Percentiles rank a stretch among this genome's conserved stretches.
These are phyloP conservation scores for Fusarium pilosicola DNA, from an alignment of 2,329 filamentous ascomycete species.

Conservation along the genomic window DNA sequence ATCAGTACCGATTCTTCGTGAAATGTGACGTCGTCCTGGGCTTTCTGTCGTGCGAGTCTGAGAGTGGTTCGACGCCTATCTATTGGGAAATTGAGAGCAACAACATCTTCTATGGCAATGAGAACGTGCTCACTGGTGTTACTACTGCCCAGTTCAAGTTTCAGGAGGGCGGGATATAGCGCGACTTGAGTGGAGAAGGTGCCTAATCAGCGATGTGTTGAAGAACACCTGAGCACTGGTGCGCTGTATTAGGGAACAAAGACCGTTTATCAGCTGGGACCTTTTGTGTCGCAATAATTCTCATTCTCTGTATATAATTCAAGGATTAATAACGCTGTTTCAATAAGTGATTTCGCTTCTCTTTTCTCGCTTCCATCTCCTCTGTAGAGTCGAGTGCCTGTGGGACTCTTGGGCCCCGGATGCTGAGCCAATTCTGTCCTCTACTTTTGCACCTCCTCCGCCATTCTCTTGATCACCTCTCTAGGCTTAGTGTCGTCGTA, in stretches of 20 bases:
- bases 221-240: too few species aligned
- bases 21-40: not conserved
- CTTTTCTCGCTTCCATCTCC: not conserved
- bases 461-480: too few species aligned
- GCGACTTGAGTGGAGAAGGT: rapidly evolving
- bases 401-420: not conserved
- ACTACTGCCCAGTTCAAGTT: not conserved
- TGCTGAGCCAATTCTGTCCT: not conserved
- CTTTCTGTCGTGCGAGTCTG: not conserved
- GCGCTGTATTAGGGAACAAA: too few species aligned
- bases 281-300: not conserved
- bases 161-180: not conserved
- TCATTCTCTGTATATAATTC: not conserved
- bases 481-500: too few species aligned
- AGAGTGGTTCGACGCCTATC: not conserved
- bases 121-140: not conserved
- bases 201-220: not conserved
- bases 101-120: not conserved
- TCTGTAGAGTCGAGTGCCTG: too few species aligned
- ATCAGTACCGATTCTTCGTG: not conserved
- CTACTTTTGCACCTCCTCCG: too few species aligned
- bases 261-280: not conserved
- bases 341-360: not conserved
- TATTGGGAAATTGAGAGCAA: not conserved
- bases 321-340: too few species aligned